Base-by-base conservation (phyloP, 768 basidiomycete species). In the Hortiboletus flavorubellus region DNA sequence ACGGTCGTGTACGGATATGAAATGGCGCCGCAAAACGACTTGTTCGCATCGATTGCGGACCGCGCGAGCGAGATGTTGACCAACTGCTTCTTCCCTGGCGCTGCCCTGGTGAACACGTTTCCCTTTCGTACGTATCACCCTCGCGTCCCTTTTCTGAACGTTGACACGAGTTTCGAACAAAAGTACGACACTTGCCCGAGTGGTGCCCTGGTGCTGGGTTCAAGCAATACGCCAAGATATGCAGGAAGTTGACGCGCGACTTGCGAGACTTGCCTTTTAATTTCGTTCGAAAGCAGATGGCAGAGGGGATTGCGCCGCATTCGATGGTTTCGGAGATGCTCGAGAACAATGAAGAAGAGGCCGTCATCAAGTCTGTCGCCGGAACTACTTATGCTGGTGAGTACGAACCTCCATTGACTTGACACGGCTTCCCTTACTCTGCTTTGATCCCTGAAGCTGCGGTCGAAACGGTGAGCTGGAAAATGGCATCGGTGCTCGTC, bases 1-100 rank as follows among this genome's bases (percentile, higher is more conserved):
- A 51, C 54, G 9, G 58, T 66, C 26, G 63, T 70, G 16, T 75
- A 75, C 43, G 74, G 72, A 11, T 71, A 73, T 38, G 66, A 75
- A 41, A 65, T 73, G 45, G 55, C 59, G 5, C 69, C 66, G 21
- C 53, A 56, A 6, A 58, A 73, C 26, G 69, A 75, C 55, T 49
- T 50, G 29, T 70, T 72, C 39, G 69, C 74, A 26, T 51, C 54
- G n/a, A 58, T 71, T 2, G 70, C 61, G 11, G 70, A 74, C 21
- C 54, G 59, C 1, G 72, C 70, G n/a, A 68, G 65, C 31, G 60
- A 64, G 43, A 68, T 63, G 59, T 45, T 73, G 37, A 58, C 61
- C 3, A 64, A 65, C 6, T 54, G 61, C 26, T 60, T 67, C 48
- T 65, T 69, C 48, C 68, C 72, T 4, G 71, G 73, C 12, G 66